A percentile compares a stretch with the other conserved stretches of the same genome.
Conservation (phyloP, 768 basidiomycete species). For the Rhizopogon vinicolor region DNA sequence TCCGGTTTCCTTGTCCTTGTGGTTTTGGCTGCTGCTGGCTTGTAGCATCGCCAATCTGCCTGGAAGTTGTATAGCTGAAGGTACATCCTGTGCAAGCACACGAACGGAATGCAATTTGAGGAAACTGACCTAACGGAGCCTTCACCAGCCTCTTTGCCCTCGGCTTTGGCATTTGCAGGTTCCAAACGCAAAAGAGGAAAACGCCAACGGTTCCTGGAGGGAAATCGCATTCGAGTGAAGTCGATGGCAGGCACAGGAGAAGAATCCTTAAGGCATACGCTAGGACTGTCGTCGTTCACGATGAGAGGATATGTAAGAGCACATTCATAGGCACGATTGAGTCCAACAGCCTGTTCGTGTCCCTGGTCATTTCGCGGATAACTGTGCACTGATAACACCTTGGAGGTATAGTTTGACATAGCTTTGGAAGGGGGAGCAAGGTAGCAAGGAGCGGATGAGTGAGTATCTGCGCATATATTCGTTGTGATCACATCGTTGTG, state of each 20-base stretch:
- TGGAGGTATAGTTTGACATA: background rate
- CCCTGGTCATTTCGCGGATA: background rate
- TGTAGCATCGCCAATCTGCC: background rate
- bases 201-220: constrained; percentile 8
- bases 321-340: background rate
- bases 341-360: no score
- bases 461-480: background rate
- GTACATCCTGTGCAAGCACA: background rate
- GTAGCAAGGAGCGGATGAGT: no score
- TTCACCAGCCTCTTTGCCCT: no score
- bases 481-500: no score
- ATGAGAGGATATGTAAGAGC: background rate
- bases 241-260: constrained; percentile 19
- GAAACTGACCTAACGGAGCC: background rate
- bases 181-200: constrained; percentile 1
- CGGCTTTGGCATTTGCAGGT: background rate
- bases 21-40: no score
- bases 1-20: background rate
- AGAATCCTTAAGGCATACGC: no score
- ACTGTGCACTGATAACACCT: background rate
- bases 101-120: no score
- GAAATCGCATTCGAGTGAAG: constrained; percentile 18
- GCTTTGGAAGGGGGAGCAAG: background rate
- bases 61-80: background rate
- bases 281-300: background rate